A percentile compares a stretch with the other conserved stretches of the same genome.
phyloP scores from a whole-genome alignment of 2,329 filamentous ascomycete genomes.

The Fusarium avenaceum region DNA sequence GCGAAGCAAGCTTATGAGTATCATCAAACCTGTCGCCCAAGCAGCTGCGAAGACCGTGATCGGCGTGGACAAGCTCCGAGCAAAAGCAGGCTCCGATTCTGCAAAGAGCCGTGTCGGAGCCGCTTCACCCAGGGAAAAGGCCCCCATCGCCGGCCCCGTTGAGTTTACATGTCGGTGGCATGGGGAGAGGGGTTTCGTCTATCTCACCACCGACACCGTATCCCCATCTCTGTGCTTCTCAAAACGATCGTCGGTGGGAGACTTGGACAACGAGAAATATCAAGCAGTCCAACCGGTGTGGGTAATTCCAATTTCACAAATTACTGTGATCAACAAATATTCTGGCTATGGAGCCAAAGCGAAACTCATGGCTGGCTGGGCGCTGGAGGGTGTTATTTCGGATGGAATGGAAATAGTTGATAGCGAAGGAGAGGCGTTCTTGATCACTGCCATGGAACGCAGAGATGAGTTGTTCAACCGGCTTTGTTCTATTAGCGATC shows the following conservation, averaged over 20 bases:
- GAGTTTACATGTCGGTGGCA: constrained; percentile 77
- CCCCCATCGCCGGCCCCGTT: constrained; percentile 67
- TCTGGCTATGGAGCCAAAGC: constrained; percentile 84
- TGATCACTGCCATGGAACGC: constrained; percentile 76
- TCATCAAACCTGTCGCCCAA: constrained; percentile 76
- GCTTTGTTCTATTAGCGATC: constrained; percentile 76
- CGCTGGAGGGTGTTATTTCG: constrained; percentile 75
- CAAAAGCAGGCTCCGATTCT: constrained; percentile 66
- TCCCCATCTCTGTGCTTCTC: constrained; percentile 20
- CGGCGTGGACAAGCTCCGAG: constrained; percentile 76
- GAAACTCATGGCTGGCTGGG: constrained; percentile 82
- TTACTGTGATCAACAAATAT: constrained; percentile 79
- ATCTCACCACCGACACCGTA: constrained; percentile 22
- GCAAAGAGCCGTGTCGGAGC: constrained; percentile 72
- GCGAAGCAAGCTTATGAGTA: constrained; percentile 61
- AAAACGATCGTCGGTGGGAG: neutral
- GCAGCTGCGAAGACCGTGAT: constrained; percentile 77
- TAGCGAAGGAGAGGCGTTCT: constrained; percentile 59
- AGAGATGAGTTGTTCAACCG: constrained; percentile 84
- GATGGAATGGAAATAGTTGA: constrained; percentile 78
- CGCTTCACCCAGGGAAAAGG: neutral
- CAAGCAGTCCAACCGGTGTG: constrained; percentile 69
- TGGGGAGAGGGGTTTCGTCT: constrained; percentile 70
- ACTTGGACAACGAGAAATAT: neutral
- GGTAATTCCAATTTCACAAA: constrained; percentile 75